phyloP scores from a whole-genome alignment of 176 grass and related monocot genomes.

The Phoenix roebelenii region DNA sequence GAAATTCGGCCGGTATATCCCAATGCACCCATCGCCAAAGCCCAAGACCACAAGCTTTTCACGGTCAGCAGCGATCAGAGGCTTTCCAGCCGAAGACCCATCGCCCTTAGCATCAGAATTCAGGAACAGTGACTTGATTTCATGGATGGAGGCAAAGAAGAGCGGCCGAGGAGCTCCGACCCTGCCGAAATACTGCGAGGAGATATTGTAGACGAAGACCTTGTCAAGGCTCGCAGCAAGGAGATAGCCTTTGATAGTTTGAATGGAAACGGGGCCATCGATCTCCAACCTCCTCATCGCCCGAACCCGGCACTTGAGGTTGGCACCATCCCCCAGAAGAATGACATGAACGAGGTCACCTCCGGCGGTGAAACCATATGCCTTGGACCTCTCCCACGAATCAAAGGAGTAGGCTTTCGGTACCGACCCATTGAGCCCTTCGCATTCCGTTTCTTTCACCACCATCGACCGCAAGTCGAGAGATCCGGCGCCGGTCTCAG shows the following conservation, averaged over 20 bases:
- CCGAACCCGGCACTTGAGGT: slow-evolving; percentile 75
- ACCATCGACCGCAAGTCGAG: slow-evolving; percentile 84
- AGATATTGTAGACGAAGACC: slow-evolving; percentile 83
- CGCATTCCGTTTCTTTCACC: slow-evolving; percentile 65
- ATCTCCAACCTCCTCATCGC: slow-evolving; percentile 62
- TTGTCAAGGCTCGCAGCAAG: slow-evolving; percentile 71
- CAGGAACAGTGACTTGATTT: slow-evolving; percentile 75
- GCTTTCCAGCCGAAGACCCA: slow-evolving; percentile 27
- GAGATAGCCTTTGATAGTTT: slow-evolving; percentile 76
- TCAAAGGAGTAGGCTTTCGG: slow-evolving; percentile 77
- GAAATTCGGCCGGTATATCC: slow-evolving; percentile 73
- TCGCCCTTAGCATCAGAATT: slow-evolving; percentile 21
- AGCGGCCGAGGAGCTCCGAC: slow-evolving; percentile 54
- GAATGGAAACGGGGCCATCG: slow-evolving; percentile 44
- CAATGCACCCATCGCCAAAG: slow-evolving; percentile 64
- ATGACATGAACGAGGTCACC: slow-evolving; percentile 82
- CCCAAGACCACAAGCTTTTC: slow-evolving; percentile 93
- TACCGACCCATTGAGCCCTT: slow-evolving; percentile 61
- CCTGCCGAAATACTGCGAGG: slow-evolving; percentile 72
- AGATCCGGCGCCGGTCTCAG: slow-evolving; percentile 60
- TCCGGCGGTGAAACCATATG: slow-evolving; percentile 69
- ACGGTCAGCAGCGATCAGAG: slow-evolving; percentile 51
- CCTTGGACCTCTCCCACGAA: slow-evolving; percentile 77
- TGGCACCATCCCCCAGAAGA: slow-evolving; percentile 77
- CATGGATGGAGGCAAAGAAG: slow-evolving; percentile 51